These are phyloP conservation scores for Neurospora discreta DNA, from an alignment of 495 filamentous ascomycete species.

Conservation along the genomic window DNA sequence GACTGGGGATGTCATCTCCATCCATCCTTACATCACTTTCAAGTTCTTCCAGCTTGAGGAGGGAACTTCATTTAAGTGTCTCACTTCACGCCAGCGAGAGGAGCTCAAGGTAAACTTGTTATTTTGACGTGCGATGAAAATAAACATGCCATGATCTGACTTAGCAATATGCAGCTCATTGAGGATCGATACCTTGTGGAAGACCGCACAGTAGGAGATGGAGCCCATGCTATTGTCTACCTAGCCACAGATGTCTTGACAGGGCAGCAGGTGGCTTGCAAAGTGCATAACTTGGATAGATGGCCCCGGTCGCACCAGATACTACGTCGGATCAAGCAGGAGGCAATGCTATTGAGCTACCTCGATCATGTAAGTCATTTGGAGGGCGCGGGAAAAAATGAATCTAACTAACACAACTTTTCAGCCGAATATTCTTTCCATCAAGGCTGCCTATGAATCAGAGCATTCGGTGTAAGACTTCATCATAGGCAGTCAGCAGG, in stretches of 20 bases:
- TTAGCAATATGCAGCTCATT: conserved; percentile 29
- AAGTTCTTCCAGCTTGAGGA: conserved; percentile 14
- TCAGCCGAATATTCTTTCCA: conserved; percentile 51
- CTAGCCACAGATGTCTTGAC: conserved; percentile 59
- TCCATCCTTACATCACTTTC: conserved; percentile 27
- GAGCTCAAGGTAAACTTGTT: conserved; percentile 16
- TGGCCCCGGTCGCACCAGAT: neutral
- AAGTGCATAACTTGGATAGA: conserved; percentile 35
- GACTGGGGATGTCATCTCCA: conserved; percentile 41
- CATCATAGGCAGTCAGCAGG: neutral
- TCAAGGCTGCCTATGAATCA: conserved; percentile 43
- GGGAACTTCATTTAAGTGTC: neutral
- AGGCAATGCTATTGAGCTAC: conserved; percentile 45
- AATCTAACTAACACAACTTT: neutral
- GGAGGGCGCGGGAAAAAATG: neutral
- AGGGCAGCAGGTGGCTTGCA: conserved; percentile 68
- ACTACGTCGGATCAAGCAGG: conserved; percentile 27
- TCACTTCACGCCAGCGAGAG: conserved; percentile 8
- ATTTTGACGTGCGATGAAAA: neutral
- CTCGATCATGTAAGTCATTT: conserved; percentile 44
- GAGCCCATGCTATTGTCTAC: conserved; percentile 75
- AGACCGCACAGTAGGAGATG: conserved; percentile 61
- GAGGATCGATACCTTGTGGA: conserved; percentile 36
- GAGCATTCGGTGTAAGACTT: conserved; percentile 37
- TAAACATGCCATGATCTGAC: neutral